Evolutionary conservation across 495 filamentous ascomycete genomes (phyloP), one percentile per base, ranked within the genome.

Genomic region (Glarea lozoyensis): DNA sequence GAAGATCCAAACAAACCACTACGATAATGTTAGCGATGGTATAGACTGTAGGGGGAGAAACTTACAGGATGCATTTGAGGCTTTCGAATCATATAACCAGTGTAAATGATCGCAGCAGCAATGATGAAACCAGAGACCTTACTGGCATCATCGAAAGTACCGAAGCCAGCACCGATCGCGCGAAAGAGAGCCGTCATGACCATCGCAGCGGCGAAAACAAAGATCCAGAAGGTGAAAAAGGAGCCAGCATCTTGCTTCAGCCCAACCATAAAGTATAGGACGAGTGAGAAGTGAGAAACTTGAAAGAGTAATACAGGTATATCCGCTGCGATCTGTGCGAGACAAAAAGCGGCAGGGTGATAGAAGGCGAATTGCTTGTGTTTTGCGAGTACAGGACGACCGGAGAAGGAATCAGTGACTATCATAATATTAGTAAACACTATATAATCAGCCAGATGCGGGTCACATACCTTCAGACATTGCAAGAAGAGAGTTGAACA

Each of bases 341-440:
- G 63, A 10, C 80, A 76, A 52, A 76, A 82, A 24, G 82, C 82
- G 10, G 79, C 66, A 3, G 82, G 83, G 18, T 79, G 76, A 47
- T 86, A 86, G 50, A 87, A 82, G 0, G 76, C 79, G 52, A 82
- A 84, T 36, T 61, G 66, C 57, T 80, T 80, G 50, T 87, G 82
- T 53, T 86, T 86, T 33, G 81, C 58, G 12, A 85, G 60, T 27
- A 86, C 79, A 0, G 81, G 75, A 27, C 78, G 68, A 41, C 72
- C 75, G 6, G 63, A 56, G 52, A 82, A 83, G 12, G 72, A 66
- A 20, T 70, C 48, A 1, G 75, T 80, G 12, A 83, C 62, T 37
- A 21, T 21, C 3, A 3, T 6, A 10, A n/a, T 5, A 37, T 37
- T 7, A 37, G 15, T 21, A 37, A 21, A 19, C 17, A 20, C 5